Percentiles rank a stretch among this genome's conserved stretches.
These are phyloP conservation scores for Ascocoryne sarcoides DNA, from an alignment of 2,329 filamentous ascomycete species.

Conservation along the genomic window DNA sequence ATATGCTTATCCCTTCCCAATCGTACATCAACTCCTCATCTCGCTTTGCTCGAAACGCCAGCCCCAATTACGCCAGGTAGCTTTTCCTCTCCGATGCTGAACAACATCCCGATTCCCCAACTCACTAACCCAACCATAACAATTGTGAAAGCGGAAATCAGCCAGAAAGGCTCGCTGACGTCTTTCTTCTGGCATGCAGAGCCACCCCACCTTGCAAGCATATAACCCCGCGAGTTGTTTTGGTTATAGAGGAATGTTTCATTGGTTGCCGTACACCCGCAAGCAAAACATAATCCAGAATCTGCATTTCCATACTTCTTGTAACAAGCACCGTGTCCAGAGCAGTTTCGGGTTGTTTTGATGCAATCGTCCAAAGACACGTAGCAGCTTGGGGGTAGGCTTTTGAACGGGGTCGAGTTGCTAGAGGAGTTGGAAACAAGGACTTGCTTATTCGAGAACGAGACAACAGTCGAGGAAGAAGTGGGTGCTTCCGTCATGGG, in stretches of 20 bases:
- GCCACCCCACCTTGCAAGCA: conserved; percentile 71
- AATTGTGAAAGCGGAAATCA: conserved; percentile 69
- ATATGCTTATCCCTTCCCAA: conserved; percentile 9
- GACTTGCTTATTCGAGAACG: conserved; percentile 7
- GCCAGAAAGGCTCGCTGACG: conserved; percentile 79
- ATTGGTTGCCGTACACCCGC: conserved; percentile 59
- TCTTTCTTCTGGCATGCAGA: conserved; percentile 86
- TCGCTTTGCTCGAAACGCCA: conserved; percentile 65
- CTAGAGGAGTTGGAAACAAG: conserved; percentile 9
- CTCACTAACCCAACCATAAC: conserved; percentile 58
- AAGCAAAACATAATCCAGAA: conserved; percentile 61
- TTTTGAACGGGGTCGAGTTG: conserved; percentile 17
- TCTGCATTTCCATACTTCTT: conserved; percentile 49
- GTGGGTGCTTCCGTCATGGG: conserved; percentile 17
- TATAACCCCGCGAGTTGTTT: conserved; percentile 33
- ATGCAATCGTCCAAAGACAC: conserved; percentile 58
- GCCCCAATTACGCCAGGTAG: conserved; percentile 94
- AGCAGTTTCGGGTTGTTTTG: conserved; percentile 67
- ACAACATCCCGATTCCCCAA: conserved; percentile 70
- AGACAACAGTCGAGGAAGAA: neutral
- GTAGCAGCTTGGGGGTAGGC: conserved; percentile 63
- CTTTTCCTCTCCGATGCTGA: conserved; percentile 75
- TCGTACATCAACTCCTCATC: conserved; percentile 22
- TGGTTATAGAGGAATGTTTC: conserved; percentile 28
- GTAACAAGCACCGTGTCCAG: conserved; percentile 69